Evolutionary conservation across 176 grass and related monocot genomes (phyloP), one percentile per base, ranked within the genome.

Genomic region (Bromus sterilis): DNA sequence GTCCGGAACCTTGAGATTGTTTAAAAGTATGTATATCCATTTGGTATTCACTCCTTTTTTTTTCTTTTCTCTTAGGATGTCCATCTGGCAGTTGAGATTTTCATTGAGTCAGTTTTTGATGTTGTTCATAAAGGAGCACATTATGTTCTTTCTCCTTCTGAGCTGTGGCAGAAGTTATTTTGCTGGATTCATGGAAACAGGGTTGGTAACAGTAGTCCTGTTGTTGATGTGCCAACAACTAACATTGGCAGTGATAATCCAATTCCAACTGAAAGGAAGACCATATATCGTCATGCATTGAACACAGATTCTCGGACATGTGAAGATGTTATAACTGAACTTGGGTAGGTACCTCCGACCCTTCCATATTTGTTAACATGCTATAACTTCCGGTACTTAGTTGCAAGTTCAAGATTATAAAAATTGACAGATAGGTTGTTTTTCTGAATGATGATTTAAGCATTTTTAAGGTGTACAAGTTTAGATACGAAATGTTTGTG

Each of bases 221-320:
- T 86, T 77, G 73, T 92, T 66, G 71, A 81, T 81, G 66, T 95
- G 78, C 82, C 81, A 51, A 93, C 86, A 30, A 75, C 90, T 71
- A 93, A 83, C 60, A 30, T 98, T 89, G 90, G 95, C 79, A 94
- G 87, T 77, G 36, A 68, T 71, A 84, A 88, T 89, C 92, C 95
- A 14, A 65, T 65, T 55, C 92, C 90, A 26, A 87, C 83, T 57
- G 87, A 97, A 89, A 89, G 80, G 83, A 87, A 83, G 62, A 83
- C 71, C 39, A 36, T 86, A 66, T 87, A 89, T 83, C 92, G 89
- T 67, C 86, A 95, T 78, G 87, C 90, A 80, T 85, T 98, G 75
- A 95, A 98, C 71, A 98, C 92, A 41, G 92, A 98, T 92, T 92
- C 95, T 60, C 83, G 90, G 34, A 98, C 95, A 76, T 98, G 92